Conservation (phyloP, 176 grass and related monocot genomes). For the Carex myosuroides region DNA sequence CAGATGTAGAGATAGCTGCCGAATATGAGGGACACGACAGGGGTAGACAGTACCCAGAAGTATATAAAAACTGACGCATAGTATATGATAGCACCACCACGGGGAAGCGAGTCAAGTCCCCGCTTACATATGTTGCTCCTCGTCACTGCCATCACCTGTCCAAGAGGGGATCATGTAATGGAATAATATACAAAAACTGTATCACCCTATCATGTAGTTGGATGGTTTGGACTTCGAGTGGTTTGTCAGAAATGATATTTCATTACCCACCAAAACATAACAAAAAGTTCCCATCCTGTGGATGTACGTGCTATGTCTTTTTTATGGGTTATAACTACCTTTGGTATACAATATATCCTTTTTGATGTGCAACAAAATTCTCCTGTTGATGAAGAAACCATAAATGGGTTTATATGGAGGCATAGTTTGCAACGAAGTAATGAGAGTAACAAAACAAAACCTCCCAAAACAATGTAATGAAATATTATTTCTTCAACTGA, state of each 20-base stretch:
- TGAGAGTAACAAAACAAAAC: background rate
- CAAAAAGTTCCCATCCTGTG: background rate
- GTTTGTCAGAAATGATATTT: background rate
- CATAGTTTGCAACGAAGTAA: background rate
- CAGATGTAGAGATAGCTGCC: conserved; percentile 94
- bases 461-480: background rate
- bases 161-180: background rate
- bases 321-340: background rate
- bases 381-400: background rate
- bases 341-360: background rate
- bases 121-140: conserved; percentile 77
- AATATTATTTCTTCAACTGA: background rate
- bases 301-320: background rate
- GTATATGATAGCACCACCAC: conserved; percentile 85
- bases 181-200: background rate
- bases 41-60: conserved; percentile 98
- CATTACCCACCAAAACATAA: background rate
- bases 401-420: background rate
- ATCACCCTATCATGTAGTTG: background rate
- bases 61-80: conserved; percentile 82
- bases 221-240: background rate
- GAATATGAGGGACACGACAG: conserved; percentile 81
- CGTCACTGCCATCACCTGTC: conserved; percentile 89
- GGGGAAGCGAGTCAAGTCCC: conserved; percentile 76
- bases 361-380: background rate